Base-by-base conservation (phyloP, 208 protist species). In the Wallacemonas rigidus region DNA sequence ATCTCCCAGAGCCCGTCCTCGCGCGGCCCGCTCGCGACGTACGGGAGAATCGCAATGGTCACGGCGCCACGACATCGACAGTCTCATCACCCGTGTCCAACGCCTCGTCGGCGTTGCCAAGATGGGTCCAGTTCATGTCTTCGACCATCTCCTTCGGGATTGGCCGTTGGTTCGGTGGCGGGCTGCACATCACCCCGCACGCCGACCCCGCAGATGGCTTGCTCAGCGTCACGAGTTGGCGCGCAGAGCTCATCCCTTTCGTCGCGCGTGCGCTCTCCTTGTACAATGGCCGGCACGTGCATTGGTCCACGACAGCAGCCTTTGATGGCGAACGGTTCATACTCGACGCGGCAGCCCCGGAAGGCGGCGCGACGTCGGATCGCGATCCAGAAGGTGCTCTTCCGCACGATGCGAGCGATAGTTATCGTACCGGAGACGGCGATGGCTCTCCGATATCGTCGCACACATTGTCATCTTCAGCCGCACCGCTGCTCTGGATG, bases 91-190 rank as follows among this genome's bases (percentile, higher is more conserved):
- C 45, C 8, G 6, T 0, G 45, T 50, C 12, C 12, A n/a, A 26
- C 4, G 51, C 51, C n/a, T 7, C 5, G n/a, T 5, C 51, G 12
- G 38, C 8, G 69, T 9, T 26, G 62, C 70, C n/a, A 43, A 56
- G 51, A 9, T 96, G 91, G 89, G 82, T 91, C 43, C 76, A 81
- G 73, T 63, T 92, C 40, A 47, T 67, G 0, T 92, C 88, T 0
- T 96, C 87, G 0, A 93, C 86, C 65, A n/a, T 93, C 26, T 86
- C 83, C 39, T 94, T 96, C 75, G 86, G 78, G 5, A 94, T 93
- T 71, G 91, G 91, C 2, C 79, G 87, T 14, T 96, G 86, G 82
- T 96, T 85, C 77, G 91, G 91, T 57, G 91, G 91, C 0, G 91
- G 91, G 15, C 78, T 96, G 76, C 80, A 88, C 71, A 79, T 94